These are phyloP conservation scores for Ramaria sp. DNA, from an alignment of 768 basidiomycete species.

Conservation along the genomic window DNA sequence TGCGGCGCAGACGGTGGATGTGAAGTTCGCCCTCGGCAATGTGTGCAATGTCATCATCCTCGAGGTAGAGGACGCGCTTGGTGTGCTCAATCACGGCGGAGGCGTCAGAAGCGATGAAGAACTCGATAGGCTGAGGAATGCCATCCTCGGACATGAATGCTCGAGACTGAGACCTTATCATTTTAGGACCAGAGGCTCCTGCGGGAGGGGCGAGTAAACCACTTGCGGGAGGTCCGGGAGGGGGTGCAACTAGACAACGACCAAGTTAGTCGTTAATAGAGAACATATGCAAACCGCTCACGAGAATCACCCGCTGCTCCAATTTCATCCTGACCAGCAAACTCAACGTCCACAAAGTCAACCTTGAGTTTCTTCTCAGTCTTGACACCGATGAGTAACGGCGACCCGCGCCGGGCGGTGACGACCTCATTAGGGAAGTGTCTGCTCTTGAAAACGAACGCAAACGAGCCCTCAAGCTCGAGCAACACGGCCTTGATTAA, in stretches of 20 bases:
- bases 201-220: conserved; percentile 59
- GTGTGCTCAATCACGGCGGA: conserved; percentile 97
- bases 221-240: conserved; percentile 36
- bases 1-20: conserved; percentile 93
- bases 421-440: conserved; percentile 97
- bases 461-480: conserved; percentile 97
- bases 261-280: background rate
- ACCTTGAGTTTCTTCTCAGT: conserved; percentile 99
- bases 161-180: conserved; percentile 88
- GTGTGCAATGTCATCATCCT: conserved; percentile 98
- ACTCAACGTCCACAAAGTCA: conserved; percentile 98
- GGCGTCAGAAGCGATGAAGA: conserved; percentile 98
- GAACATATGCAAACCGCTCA: conserved; percentile 20
- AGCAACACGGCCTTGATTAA: conserved; percentile 93
- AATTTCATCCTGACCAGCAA: conserved; percentile 62
- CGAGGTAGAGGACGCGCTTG: conserved; percentile 95
- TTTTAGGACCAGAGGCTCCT: conserved; percentile 50
- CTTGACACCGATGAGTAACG: conserved; percentile 95
- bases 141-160: conserved; percentile 99
- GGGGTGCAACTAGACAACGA: conserved; percentile 21
- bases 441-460: conserved; percentile 95
- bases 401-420: conserved; percentile 92
- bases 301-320: conserved; percentile 28
- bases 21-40: conserved; percentile 95
- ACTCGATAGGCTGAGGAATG: conserved; percentile 96